Evolutionary conservation across 129 eudicot genomes (phyloP), one percentile per base, ranked within the genome.

Genomic region (Smallanthus sonchifolius): DNA sequence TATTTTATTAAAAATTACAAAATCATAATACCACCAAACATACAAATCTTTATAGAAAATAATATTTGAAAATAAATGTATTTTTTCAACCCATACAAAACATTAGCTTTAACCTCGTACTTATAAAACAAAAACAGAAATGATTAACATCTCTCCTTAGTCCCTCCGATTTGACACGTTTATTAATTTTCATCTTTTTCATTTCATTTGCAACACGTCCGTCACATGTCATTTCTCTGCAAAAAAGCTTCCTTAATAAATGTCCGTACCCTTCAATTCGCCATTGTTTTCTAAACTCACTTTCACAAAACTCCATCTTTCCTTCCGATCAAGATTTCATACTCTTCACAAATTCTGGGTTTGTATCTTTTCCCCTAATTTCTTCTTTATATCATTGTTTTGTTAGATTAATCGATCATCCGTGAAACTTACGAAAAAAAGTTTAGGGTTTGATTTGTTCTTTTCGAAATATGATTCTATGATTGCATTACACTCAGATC

Each of bases 281-380:
- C 78, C 78, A n/a, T 74, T 74, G 19, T 32, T 74, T 44, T 74
- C 69, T 30, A 30, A 34, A 61, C 60, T 39, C 61, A 61, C 78
- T 61, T 34, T 47, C 17, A 61, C 11, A 61, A 61, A 61, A 16
- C 3, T 2, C 32, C 16, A 13, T 15, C 14, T 15, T 14, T 62
- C 19, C 3, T 2, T 51, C 36, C 40, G 24, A n/a, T 75, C 38
- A 19, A 64, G 14, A 45, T n/a, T 47, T 47, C 37, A 0, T 37
- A 42, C 48, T 14, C 14, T 67, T n/a, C n/a, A n/a, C 37, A 32
- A 24, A 55, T 68, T 68, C 69, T 55, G 40, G 81, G 81, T 77
- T 67, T 68, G 69, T 19, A 28, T 76, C 70, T 44, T 68, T 55
- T 57, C 4, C 61, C 37, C 75, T 56, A 55, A 16, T 67, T 76